phyloP scores from a whole-genome alignment of 2,329 filamentous ascomycete species.

The Penicillium sp. region DNA sequence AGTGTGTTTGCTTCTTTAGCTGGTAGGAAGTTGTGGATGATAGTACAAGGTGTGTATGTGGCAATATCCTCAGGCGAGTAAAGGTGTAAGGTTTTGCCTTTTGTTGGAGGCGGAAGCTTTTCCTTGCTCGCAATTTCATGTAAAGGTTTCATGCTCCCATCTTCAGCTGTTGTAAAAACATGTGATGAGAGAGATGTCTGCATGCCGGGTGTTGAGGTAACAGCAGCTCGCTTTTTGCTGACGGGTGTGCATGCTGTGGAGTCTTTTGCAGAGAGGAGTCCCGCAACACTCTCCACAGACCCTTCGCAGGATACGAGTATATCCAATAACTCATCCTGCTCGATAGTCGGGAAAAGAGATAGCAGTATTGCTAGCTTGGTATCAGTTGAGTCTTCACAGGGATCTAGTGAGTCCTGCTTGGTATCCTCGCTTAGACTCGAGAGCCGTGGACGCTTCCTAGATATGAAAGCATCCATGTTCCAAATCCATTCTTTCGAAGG shows the following conservation, averaged over 20 bases:
- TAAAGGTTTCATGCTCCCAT: constrained; percentile 17
- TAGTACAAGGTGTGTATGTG: constrained; percentile 81
- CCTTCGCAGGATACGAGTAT: constrained; percentile 75
- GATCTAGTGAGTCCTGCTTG: constrained; percentile 12
- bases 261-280: constrained; percentile 49
- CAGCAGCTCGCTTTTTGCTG: constrained; percentile 40
- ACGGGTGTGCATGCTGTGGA: constrained; percentile 8
- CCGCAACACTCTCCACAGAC: constrained; percentile 65
- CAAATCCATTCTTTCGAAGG: not conserved
- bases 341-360: constrained; percentile 67
- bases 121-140: constrained; percentile 11
- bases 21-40: constrained; percentile 88
- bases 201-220: constrained; percentile 47
- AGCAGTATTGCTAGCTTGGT: constrained; percentile 81
- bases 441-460: constrained; percentile 36
- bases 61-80: constrained; percentile 80
- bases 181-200: constrained; percentile 63
- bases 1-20: constrained; percentile 69
- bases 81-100: constrained; percentile 78
- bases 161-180: constrained; percentile 49
- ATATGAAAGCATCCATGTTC: constrained; percentile 44
- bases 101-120: constrained; percentile 59
- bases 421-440: constrained; percentile 10
- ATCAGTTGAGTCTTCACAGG: constrained; percentile 77
- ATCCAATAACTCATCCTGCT: constrained; percentile 71